A percentile compares a stretch with the other conserved stretches of the same genome.
phyloP scores from a whole-genome alignment of 2,329 filamentous ascomycete species.

The Ophiosphaerella korrae region DNA sequence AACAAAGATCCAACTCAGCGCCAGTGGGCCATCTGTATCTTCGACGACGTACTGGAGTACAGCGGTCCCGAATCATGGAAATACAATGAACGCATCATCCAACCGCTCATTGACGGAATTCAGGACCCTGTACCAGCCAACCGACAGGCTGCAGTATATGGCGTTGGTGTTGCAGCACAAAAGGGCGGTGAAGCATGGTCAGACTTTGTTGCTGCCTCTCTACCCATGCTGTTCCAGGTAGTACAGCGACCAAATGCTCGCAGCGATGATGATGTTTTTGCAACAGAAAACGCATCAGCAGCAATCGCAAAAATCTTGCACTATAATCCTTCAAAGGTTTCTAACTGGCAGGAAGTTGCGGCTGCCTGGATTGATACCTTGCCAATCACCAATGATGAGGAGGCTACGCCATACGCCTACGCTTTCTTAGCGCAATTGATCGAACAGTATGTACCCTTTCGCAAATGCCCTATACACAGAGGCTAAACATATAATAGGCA shows the following conservation, averaged over 20 bases:
- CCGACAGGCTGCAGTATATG: slow-evolving; percentile 93
- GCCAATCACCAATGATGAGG: slow-evolving; percentile 92
- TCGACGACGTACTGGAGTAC: slow-evolving; percentile 98
- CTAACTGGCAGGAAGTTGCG: slow-evolving; percentile 75
- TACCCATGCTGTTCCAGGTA: slow-evolving; percentile 84
- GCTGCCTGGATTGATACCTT: slow-evolving; percentile 89
- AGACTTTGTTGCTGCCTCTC: slow-evolving; percentile 78
- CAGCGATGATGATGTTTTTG: slow-evolving; percentile 91
- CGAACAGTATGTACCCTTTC: slow-evolving; percentile 77
- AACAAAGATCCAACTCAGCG: slow-evolving; percentile 86
- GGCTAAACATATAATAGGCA: slow-evolving; percentile 60
- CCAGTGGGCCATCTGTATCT: slow-evolving; percentile 98
- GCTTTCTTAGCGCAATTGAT: slow-evolving; percentile 90
- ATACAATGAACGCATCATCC: slow-evolving; percentile 84
- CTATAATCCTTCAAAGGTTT: slow-evolving; percentile 79
- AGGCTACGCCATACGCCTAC: slow-evolving; percentile 95
- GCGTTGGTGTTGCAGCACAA: slow-evolving; percentile 92
- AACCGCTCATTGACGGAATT: slow-evolving; percentile 85
- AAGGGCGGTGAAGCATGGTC: slow-evolving; percentile 87
- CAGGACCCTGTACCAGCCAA: slow-evolving; percentile 86
- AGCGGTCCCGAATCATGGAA: slow-evolving; percentile 86
- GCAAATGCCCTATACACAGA: background rate
- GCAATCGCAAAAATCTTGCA: slow-evolving; percentile 97
- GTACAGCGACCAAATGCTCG: slow-evolving; percentile 81
- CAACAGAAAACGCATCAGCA: slow-evolving; percentile 95